Percentiles rank a stretch among this genome's conserved stretches.
These are phyloP conservation scores for Sisymbrium altissimum DNA, from an alignment of 345 rosid species.

Conservation along the genomic window DNA sequence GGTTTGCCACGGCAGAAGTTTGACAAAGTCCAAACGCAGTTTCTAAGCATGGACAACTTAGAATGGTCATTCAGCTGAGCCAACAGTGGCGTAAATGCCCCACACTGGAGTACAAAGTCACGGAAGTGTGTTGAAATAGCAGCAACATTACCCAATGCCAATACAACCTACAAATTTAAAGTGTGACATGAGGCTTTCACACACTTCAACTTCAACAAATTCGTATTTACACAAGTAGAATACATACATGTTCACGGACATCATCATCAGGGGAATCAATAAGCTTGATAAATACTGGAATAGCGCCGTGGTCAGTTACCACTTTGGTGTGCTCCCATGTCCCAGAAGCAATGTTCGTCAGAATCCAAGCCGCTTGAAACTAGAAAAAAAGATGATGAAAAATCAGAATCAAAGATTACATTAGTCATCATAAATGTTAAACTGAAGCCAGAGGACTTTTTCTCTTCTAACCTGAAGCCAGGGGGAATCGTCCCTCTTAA, in stretches of 20 bases:
- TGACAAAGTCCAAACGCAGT: conserved; percentile 64
- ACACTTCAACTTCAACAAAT: background rate
- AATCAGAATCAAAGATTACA: background rate
- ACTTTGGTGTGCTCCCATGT: conserved; percentile 63
- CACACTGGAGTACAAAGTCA: conserved; percentile 50
- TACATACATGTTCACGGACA: conserved; percentile 80
- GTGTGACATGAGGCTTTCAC: background rate
- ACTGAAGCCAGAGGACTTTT: conserved; percentile 50
- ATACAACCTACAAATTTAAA: conserved; percentile 43
- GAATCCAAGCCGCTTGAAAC: conserved; percentile 82
- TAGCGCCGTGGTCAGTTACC: conserved; percentile 60
- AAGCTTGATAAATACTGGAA: conserved; percentile 60
- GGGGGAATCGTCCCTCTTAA: conserved; percentile 57
- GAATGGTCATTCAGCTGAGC: conserved; percentile 49
- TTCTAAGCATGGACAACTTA: conserved; percentile 54
- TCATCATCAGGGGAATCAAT: conserved; percentile 57
- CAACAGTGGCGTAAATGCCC: conserved; percentile 51
- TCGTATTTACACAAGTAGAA: background rate
- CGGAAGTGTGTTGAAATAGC: conserved; percentile 58
- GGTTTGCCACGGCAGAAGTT: conserved; percentile 63
- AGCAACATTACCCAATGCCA: conserved; percentile 69
- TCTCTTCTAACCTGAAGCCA: conserved; percentile 49
- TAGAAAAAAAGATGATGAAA: conserved; percentile 7
- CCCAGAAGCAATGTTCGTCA: conserved; percentile 71
- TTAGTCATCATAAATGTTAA: background rate